A percentile compares a stretch with the other conserved stretches of the same genome.
Conservation (phyloP, 169 alveolate species). For the Plasmodium chabaudi region DNA sequence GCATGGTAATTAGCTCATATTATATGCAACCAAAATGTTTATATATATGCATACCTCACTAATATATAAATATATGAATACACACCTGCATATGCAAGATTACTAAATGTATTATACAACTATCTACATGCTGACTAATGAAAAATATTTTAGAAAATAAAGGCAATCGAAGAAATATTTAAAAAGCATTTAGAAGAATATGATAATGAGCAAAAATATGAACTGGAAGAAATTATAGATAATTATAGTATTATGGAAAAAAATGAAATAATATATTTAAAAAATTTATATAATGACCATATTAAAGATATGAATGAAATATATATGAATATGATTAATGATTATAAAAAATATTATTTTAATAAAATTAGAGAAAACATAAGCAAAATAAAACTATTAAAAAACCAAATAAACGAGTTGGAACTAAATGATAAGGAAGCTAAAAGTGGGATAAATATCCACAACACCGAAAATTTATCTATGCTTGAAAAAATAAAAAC, state of each 20-base stretch:
- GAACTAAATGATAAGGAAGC: conserved; percentile 34
- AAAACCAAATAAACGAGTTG: conserved; percentile 43
- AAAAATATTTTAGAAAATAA: conserved; percentile 30
- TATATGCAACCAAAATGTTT: not conserved
- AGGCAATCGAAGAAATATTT: conserved; percentile 31
- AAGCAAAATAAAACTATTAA: conserved; percentile 40
- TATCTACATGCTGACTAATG: not conserved
- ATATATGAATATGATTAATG: conserved; percentile 17
- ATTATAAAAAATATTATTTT: conserved; percentile 52
- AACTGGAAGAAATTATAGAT: conserved; percentile 56
- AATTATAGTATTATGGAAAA: conserved; percentile 49
- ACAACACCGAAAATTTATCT: conserved; percentile 9
- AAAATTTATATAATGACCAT: conserved; percentile 59
- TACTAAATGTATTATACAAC: not conserved
- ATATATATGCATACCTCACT: not conserved
- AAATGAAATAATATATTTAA: conserved; percentile 52
- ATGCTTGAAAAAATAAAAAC: conserved; percentile 23
- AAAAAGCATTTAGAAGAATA: conserved; percentile 31
- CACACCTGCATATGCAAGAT: not conserved
- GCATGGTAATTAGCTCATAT: conserved; percentile 20
- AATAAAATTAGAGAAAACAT: conserved; percentile 47
- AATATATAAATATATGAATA: not conserved
- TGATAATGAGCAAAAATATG: conserved; percentile 50
- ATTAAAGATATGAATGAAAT: conserved; percentile 53
- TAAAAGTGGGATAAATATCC: conserved; percentile 15